Conservation (phyloP, 1,284 basidiomycete species). For the Bjerkandera adusta region DNA sequence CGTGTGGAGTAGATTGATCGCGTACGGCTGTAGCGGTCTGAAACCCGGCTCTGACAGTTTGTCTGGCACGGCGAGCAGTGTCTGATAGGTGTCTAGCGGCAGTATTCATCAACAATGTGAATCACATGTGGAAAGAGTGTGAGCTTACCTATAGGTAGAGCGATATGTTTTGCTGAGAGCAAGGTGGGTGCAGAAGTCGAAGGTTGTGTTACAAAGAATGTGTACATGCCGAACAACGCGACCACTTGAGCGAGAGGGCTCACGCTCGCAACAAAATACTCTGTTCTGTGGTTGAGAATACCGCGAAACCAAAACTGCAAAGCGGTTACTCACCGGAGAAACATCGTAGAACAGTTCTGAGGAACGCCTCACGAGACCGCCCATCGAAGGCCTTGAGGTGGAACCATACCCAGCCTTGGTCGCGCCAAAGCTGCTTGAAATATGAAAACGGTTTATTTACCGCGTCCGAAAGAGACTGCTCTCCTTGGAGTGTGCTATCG, state of each 20-base stretch:
- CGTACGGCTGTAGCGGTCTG: slow-evolving; percentile 46
- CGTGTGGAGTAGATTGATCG: slow-evolving; percentile 43
- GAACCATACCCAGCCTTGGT: slow-evolving; percentile 68
- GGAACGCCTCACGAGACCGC: slow-evolving; percentile 57
- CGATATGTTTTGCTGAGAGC: slow-evolving; percentile 44
- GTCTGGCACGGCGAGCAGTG: slow-evolving; percentile 45
- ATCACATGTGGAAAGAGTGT: slow-evolving; percentile 2
- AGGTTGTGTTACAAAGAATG: slow-evolving; percentile 66
- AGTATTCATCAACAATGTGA: slow-evolving; percentile 9
- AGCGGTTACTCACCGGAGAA: slow-evolving; percentile 53
- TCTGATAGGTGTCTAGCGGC: slow-evolving; percentile 49
- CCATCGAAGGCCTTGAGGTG: slow-evolving; percentile 70
- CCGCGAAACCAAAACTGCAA: not conserved
- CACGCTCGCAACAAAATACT: slow-evolving; percentile 48
- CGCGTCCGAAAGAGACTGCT: not conserved
- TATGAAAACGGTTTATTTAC: slow-evolving; percentile 51
- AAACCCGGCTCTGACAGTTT: slow-evolving; percentile 37
- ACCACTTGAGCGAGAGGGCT: slow-evolving; percentile 49
- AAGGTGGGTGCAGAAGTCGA: slow-evolving; percentile 48
- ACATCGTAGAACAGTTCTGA: slow-evolving; percentile 55
- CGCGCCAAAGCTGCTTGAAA: slow-evolving; percentile 69
- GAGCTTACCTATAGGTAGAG: slow-evolving; percentile 55
- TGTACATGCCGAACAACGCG: slow-evolving; percentile 66
- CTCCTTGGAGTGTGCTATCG: not conserved
- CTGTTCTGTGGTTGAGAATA: slow-evolving; percentile 33